These are phyloP conservation scores for Botrytis hyacinthi DNA, from an alignment of 2,329 filamentous ascomycete species.

Conservation along the genomic window DNA sequence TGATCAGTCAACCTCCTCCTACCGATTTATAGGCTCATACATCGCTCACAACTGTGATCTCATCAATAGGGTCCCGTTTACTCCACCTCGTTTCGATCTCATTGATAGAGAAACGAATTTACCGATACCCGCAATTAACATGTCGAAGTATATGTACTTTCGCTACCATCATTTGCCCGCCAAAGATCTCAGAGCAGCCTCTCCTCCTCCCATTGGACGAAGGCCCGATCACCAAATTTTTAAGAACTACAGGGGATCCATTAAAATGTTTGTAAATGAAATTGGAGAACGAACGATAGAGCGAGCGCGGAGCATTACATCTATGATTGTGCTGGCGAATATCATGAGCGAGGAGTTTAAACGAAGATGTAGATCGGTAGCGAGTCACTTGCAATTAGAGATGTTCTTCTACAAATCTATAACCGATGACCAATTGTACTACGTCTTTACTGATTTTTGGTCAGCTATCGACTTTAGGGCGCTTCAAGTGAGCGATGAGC, in stretches of 20 bases:
- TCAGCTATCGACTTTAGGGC: constrained; percentile 1
- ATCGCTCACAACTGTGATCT: neutral
- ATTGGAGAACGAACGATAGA: neutral
- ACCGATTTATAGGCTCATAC: neutral
- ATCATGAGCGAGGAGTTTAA: neutral
- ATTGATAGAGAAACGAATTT: neutral
- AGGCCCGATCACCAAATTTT: neutral
- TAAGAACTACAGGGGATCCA: neutral
- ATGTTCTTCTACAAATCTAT: neutral
- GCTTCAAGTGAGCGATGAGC: neutral
- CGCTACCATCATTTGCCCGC: neutral
- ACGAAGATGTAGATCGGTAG: neutral
- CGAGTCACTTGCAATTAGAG: neutral
- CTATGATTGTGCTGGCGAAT: constrained; percentile 2
- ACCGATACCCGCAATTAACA: neutral
- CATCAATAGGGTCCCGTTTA: neutral
- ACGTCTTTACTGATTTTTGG: neutral
- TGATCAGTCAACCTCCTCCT: neutral
- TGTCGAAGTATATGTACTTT: constrained; percentile 1
- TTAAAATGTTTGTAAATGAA: neutral
- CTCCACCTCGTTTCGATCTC: neutral
- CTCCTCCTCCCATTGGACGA: neutral
- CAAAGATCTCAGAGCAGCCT: rapidly evolving
- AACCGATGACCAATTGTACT: constrained; percentile 10
- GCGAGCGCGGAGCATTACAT: neutral